A percentile compares a stretch with the other conserved stretches of the same genome.
phyloP scores from a whole-genome alignment of 306 rosid species.

The Biancaea sappan region DNA sequence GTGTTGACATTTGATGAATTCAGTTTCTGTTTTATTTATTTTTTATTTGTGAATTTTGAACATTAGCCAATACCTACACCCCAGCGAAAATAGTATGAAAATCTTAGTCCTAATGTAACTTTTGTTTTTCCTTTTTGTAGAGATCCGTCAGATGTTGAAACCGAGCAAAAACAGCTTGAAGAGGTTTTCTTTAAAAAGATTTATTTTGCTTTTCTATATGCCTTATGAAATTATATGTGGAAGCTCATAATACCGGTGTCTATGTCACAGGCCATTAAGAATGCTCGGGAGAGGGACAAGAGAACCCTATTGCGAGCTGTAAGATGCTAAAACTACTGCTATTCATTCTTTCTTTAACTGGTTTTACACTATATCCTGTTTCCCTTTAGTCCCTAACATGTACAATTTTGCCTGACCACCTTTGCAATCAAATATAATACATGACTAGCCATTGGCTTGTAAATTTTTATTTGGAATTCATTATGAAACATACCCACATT shows the following conservation, averaged over 20 bases:
- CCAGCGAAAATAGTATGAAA: background rate
- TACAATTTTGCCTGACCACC: background rate
- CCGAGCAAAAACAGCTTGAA: slow-evolving; percentile 83
- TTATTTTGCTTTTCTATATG: background rate
- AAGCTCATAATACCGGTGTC: slow-evolving; percentile 30
- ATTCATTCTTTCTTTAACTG: slow-evolving; percentile 4
- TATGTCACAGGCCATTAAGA: slow-evolving; percentile 69
- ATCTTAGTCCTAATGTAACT: background rate
- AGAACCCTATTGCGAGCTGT: slow-evolving; percentile 80
- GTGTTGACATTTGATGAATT: slow-evolving; percentile 31
- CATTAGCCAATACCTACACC: slow-evolving; percentile 1
- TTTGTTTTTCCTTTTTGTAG: slow-evolving; percentile 39
- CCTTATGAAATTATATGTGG: slow-evolving; percentile 14
- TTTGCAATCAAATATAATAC: background rate
- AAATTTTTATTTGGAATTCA: background rate
- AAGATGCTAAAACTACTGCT: slow-evolving; percentile 37
- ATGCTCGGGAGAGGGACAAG: slow-evolving; percentile 83
- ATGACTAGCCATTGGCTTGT: background rate
- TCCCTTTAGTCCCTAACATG: background rate
- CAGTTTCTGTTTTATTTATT: slow-evolving; percentile 29
- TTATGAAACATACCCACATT: background rate
- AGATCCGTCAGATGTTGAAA: slow-evolving; percentile 81
- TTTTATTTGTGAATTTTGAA: background rate
- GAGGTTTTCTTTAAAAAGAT: slow-evolving; percentile 73
- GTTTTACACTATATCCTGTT: background rate